Conservation (phyloP, 208 protist genomes). For the Trypanosoma theileri region DNA sequence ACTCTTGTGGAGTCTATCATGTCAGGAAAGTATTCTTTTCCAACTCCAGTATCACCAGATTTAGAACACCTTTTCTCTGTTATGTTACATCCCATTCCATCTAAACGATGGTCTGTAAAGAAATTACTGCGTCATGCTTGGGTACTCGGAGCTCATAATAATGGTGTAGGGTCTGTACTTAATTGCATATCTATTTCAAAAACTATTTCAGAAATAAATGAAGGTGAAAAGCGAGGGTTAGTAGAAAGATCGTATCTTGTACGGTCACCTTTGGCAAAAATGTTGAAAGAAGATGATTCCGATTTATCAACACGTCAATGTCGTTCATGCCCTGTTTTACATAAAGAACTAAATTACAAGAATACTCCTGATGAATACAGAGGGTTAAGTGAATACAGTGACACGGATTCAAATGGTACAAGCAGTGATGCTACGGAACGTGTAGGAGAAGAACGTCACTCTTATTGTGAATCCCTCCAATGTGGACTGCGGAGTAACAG, state of each 20-base stretch:
- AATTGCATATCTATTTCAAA: background rate
- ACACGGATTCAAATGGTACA: background rate
- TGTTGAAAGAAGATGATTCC: conserved; percentile 14
- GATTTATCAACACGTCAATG: conserved; percentile 11
- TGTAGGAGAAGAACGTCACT: background rate
- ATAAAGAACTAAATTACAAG: background rate
- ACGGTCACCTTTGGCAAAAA: conserved; percentile 11
- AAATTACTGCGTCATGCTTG: conserved; percentile 79
- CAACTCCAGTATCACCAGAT: conserved; percentile 40
- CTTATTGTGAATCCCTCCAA: background rate
- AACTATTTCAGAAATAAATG: background rate
- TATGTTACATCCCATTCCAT: conserved; percentile 77
- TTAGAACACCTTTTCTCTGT: conserved; percentile 59
- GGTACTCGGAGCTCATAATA: conserved; percentile 37
- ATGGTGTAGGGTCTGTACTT: too few species aligned
- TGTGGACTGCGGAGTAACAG: background rate
- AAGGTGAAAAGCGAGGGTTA: background rate
- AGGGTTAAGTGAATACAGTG: background rate
- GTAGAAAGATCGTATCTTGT: conserved; percentile 4
- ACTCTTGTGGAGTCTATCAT: conserved; percentile 59
- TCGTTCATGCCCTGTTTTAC: conserved; percentile 21
- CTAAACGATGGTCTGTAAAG: conserved; percentile 69
- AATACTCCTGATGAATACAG: background rate
- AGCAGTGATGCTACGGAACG: background rate
- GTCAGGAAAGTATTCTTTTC: conserved; percentile 53